Evolutionary conservation across 2,329 filamentous ascomycete species (phyloP), one percentile per base, ranked within the genome.

Genomic region (Drechslerella stenobrocha): DNA sequence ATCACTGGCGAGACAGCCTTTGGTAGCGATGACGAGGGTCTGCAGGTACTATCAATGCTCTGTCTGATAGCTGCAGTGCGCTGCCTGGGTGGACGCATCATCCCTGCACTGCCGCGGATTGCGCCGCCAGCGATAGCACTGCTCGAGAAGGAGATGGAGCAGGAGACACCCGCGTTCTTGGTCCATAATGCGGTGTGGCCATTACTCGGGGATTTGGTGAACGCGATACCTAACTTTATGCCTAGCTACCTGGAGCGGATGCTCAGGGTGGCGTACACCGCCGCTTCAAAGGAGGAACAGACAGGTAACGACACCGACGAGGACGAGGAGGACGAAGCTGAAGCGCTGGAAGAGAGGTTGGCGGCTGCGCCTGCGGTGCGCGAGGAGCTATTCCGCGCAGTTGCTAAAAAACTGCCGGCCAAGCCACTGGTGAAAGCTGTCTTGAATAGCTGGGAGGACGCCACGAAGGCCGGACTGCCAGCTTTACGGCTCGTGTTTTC

Each of bases 21-120:
- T 48, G 88, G 87, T 34, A 86, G 88, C 75, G 77, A 81, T 9
- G 88, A 95, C 73, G 80, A 82, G 71, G 83, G 84, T 23, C 82
- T 96, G 47, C 86, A 87, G 37, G 82, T 92, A 65, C 88, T 95
- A 80, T 89, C 90, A n/a, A 79, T 96, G 45, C 79, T 96, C 48
- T 96, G 90, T 74, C 81, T 98, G 60, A 87, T 92, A 2, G 96
- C 90, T 0, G 84, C 95, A 73, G 86, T 95, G 2, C 90, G 96
- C 72, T 90, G 96, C 6, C 80, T 97, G 35, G 87, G 88, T 63
- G 90, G 96, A 71, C 87, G 87, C 9, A 87, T 95, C 65, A 87
- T 97, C 18, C 88, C 90, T 0, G 81, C 96, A 0, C 79, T 97
- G 18, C 90, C 92, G 0, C 81, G 81, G 22, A 85, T 90, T 0